phyloP scores from a whole-genome alignment of 768 basidiomycete genomes.

The Tylopilus subfusipes region DNA sequence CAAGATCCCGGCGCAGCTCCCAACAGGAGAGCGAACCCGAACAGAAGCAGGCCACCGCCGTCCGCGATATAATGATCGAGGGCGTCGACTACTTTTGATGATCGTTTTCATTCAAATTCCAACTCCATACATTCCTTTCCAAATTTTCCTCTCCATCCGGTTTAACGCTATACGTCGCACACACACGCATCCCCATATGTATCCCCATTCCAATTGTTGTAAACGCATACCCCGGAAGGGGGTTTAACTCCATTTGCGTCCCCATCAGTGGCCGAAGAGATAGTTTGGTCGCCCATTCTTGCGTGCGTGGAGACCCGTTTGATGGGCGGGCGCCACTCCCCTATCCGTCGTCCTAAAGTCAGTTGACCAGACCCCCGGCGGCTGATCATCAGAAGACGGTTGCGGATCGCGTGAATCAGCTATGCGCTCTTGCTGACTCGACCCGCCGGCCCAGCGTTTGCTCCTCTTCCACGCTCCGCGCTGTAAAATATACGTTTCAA shows the following conservation, averaged over 20 bases:
- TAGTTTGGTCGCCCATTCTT: background rate
- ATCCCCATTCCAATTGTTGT: slow-evolving; percentile 1
- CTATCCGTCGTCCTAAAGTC: slow-evolving; percentile 7
- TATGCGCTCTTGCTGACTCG: background rate
- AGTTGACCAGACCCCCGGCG: background rate
- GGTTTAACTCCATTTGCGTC: slow-evolving; percentile 4
- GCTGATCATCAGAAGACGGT: background rate
- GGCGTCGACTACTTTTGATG: slow-evolving; percentile 33
- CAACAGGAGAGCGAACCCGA: background rate
- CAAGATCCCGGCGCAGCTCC: slow-evolving; percentile 1
- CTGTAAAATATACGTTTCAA: background rate
- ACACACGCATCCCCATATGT: slow-evolving; percentile 6
- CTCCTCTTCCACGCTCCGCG: background rate
- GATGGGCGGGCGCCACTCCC: slow-evolving; percentile 5
- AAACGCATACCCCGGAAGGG: background rate
- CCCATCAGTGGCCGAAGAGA: background rate
- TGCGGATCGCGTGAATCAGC: background rate
- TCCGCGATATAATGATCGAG: slow-evolving; percentile 21
- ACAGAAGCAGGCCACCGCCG: background rate
- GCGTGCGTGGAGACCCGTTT: background rate
- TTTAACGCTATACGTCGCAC: too few species aligned
- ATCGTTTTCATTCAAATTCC: slow-evolving; percentile 17
- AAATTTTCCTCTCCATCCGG: too few species aligned
- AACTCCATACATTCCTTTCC: background rate
- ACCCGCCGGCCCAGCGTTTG: too few species aligned